Conservation (phyloP, 352 stramenopile species). For the Thalassiosira pacifica region DNA sequence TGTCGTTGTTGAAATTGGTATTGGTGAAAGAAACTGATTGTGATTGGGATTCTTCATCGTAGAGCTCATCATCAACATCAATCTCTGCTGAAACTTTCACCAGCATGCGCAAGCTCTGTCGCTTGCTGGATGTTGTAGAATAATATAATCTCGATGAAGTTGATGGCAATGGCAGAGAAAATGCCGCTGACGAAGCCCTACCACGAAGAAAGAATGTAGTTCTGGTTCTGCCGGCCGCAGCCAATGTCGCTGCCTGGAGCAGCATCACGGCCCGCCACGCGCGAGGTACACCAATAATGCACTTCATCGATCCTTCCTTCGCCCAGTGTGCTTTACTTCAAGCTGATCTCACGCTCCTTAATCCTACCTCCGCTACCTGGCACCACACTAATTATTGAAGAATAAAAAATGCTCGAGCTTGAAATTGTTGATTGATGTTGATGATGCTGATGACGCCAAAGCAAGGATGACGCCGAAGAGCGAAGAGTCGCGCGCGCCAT, state of each 20-base stretch:
- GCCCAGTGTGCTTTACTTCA: too few relatives aligned
- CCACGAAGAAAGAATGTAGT: not conserved
- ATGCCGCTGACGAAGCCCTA: not conserved
- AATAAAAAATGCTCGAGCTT: too few relatives aligned
- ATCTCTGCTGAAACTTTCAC: conserved; percentile 2
- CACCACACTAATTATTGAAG: too few relatives aligned
- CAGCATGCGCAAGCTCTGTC: not conserved
- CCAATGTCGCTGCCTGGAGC: conserved; percentile 5
- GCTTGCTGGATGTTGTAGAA: conserved; percentile 1
- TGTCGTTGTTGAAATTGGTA: not conserved
- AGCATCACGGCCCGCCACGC: conserved; percentile 6
- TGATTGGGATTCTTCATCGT: not conserved
- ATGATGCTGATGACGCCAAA: too few relatives aligned
- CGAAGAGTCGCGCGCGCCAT: too few relatives aligned
- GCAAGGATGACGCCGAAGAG: too few relatives aligned
- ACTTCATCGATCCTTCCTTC: conserved; percentile 13
- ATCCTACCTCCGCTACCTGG: too few relatives aligned
- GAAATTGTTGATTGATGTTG: too few relatives aligned
- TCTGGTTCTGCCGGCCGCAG: too few relatives aligned
- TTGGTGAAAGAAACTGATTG: not conserved
- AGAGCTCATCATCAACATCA: not conserved
- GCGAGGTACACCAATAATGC: not conserved
- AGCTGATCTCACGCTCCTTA: too few relatives aligned
- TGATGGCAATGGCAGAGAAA: not conserved
- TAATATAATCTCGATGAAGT: not conserved